A percentile compares a stretch with the other conserved stretches of the same genome.
phyloP scores from a whole-genome alignment of 1,284 basidiomycete species.

The Cutaneotrichosporon curvatum region DNA sequence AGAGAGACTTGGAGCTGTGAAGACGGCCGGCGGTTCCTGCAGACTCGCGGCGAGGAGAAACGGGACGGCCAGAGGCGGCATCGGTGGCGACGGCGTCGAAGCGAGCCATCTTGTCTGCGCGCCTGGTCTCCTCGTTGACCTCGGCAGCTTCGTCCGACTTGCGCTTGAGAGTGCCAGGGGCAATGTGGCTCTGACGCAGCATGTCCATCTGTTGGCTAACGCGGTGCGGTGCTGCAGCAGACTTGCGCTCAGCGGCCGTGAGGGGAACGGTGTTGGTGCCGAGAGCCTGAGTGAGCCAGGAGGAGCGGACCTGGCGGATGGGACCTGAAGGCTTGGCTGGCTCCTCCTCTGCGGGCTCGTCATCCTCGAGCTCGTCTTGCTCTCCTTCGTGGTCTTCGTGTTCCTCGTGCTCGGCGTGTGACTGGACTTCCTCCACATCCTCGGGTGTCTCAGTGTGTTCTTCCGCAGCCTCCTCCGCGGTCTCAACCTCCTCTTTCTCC shows the following conservation, averaged over 20 bases:
- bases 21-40: no score
- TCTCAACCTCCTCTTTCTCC: no score
- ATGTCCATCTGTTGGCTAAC: constrained; percentile 8
- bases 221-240: constrained; percentile 1
- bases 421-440: constrained; percentile 1
- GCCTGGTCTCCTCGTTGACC: constrained; percentile 11
- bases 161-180: constrained; percentile 28
- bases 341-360: background rate
- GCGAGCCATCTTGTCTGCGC: constrained; percentile 32
- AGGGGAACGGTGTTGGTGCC: constrained; percentile 22
- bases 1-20: no score
- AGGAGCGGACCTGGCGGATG: constrained; percentile 35
- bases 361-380: no score
- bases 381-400: no score
- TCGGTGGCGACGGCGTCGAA: constrained; percentile 15
- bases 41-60: constrained; percentile 5
- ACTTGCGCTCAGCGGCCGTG: constrained; percentile 2
- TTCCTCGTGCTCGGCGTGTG: background rate
- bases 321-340: constrained; percentile 5
- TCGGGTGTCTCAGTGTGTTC: background rate
- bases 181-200: constrained; percentile 29
- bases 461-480: no score
- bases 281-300: constrained; percentile 42
- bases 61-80: constrained; percentile 8
- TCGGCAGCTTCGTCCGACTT: constrained; percentile 29